These are phyloP conservation scores for Diplotaxis tenuifolia DNA, from an alignment of 345 rosid genomes.

Conservation along the genomic window DNA sequence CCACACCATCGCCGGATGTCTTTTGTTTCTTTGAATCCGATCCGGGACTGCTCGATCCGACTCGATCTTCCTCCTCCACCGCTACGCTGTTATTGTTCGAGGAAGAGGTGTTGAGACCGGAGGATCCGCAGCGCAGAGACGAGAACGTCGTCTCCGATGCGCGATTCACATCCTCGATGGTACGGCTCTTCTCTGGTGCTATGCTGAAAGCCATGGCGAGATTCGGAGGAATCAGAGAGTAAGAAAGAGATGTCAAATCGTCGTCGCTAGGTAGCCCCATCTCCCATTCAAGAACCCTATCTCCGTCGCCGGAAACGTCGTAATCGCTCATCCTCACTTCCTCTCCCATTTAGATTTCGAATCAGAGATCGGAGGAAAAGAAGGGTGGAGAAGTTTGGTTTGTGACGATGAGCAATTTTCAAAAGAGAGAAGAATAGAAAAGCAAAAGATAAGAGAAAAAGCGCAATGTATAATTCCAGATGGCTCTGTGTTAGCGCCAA, in stretches of 20 bases:
- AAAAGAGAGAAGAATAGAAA: constrained; percentile 3
- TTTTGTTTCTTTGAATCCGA: constrained; percentile 61
- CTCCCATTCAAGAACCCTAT: constrained; percentile 81
- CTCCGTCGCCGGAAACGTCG: constrained; percentile 47
- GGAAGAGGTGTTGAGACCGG: constrained; percentile 16
- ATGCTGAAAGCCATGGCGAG: constrained; percentile 90
- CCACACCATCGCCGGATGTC: constrained; percentile 46
- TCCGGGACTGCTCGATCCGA: constrained; percentile 57
- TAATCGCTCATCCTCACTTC: constrained; percentile 45
- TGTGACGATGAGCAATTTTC: constrained; percentile 31
- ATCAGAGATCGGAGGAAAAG: constrained; percentile 20
- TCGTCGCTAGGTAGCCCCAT: constrained; percentile 66
- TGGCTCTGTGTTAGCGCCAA: constrained; percentile 42
- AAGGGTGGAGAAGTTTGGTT: constrained; percentile 34
- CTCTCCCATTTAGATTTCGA: constrained; percentile 34
- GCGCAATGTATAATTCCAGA: constrained; percentile 67
- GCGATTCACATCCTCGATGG: constrained; percentile 61
- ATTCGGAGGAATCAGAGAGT: constrained; percentile 62
- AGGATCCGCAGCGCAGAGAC: constrained; percentile 43
- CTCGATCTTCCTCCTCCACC: constrained; percentile 44
- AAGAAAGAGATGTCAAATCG: constrained; percentile 75
- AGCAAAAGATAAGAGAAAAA: constrained; percentile 36
- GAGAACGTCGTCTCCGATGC: constrained; percentile 71
- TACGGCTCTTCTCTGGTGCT: constrained; percentile 52
- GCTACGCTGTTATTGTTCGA: constrained; percentile 34